Evolutionary conservation across 1,139 yeast genomes (phyloP), one percentile per base, ranked within the genome.

Genomic region (Hemisphaericaspora subhashii): DNA sequence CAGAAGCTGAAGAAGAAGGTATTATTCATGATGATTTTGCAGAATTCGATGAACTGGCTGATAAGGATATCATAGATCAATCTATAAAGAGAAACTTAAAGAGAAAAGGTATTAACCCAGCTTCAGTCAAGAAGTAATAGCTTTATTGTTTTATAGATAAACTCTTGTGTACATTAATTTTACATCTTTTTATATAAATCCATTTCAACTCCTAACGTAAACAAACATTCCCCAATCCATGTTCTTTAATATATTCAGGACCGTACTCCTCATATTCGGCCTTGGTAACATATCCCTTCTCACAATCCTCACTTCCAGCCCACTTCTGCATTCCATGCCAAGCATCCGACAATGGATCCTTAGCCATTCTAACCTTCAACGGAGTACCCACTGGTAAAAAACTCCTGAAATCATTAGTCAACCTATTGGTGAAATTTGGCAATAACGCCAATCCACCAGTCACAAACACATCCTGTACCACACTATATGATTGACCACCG

Each of bases 301-400:
- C 56, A 29, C 78, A 72, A 16, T 76, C 80, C 2, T 63, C 66
- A 21, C 73, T 64, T 3, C 57, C 54, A 2, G 94, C 72, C 86
- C 96, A 86, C 51, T 77, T 76, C 16, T 87, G 82, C 95, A 94
- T 90, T 16, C 98, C 98, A 49, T 73, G 81, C 98, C 98, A 94
- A 1, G 97, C 80, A 60, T 92, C 98, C 31, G 76, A 56, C 2
- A 78, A 52, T 2, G 96, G 89, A 54, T 87, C 81, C 5, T 60
- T 48, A 0, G 96, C 95, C 12, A 64, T 58, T 38, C 83, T 67
- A 0, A 90, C 86, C 10, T 70, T 66, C 31, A 90, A 61, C 1
- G 80, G 75, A 0, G 85, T 68, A 1, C 79, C 86, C 1, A 73
- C 74, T 0, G 98, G 98, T 40, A 92, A 64, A 46, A 85, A 77